Percentiles rank a stretch among this genome's conserved stretches.
Conservation (phyloP, 495 filamentous ascomycete genomes). For the Neurospora terricola region DNA sequence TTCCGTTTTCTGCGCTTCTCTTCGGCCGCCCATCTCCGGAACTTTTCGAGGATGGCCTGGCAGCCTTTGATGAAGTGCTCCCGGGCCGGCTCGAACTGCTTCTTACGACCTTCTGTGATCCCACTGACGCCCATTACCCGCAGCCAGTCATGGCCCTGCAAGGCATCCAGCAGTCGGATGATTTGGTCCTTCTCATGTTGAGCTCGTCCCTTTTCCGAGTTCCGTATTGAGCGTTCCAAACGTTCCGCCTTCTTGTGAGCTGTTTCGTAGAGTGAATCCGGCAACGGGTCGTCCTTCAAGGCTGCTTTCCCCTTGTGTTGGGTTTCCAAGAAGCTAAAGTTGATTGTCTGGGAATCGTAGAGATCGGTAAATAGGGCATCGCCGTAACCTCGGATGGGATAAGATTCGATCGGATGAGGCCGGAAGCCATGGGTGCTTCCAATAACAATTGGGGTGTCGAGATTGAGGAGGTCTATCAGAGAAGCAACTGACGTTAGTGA, state of each 20-base stretch:
- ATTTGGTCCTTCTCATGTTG: conserved; percentile 88
- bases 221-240: conserved; percentile 86
- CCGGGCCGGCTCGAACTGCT: conserved; percentile 76
- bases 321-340: conserved; percentile 43
- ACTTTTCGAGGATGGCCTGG: conserved; percentile 71
- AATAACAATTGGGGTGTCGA: conserved; percentile 52
- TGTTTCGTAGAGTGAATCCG: conserved; percentile 55
- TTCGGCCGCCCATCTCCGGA: conserved; percentile 76
- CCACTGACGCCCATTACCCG: conserved; percentile 86
- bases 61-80: conserved; percentile 76
- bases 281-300: conserved; percentile 52
- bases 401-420: conserved; percentile 12
- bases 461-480: conserved; percentile 43
- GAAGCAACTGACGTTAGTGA: conserved; percentile 20
- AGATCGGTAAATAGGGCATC: conserved; percentile 38
- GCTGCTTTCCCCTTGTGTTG: conserved; percentile 23
- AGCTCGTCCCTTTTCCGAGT: conserved; percentile 83
- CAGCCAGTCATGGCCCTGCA: conserved; percentile 89
- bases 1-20: conserved; percentile 70
- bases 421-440: conserved; percentile 25
- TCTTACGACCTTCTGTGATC: conserved; percentile 72
- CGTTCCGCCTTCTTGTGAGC: conserved; percentile 71
- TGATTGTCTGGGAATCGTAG: conserved; percentile 42
- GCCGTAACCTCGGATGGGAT: conserved; percentile 36
- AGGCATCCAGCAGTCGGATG: conserved; percentile 72